Conservation (phyloP, 202 grass and related monocot species). For the Cymbopogon flexuosus region DNA sequence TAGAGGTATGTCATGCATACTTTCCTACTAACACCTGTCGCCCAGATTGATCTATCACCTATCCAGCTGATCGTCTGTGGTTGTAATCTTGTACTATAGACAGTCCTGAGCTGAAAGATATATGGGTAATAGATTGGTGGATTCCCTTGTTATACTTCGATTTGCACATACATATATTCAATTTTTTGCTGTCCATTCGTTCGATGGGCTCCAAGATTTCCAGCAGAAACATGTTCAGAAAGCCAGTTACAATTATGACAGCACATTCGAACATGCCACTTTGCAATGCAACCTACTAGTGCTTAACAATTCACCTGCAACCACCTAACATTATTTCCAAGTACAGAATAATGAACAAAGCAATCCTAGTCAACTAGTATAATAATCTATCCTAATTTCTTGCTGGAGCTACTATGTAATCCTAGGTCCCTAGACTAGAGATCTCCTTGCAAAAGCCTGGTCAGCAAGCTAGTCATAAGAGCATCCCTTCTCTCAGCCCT, state of each 20-base stretch:
- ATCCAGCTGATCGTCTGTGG: neutral
- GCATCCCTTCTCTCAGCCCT: slow-evolving; percentile 63
- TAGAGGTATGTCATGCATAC: slow-evolving; percentile 11
- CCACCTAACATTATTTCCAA: neutral
- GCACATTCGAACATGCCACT: slow-evolving; percentile 7
- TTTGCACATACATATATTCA: neutral
- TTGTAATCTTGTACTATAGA: slow-evolving; percentile 16
- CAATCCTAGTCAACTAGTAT: neutral
- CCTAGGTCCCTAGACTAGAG: slow-evolving; percentile 42
- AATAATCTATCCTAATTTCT: neutral
- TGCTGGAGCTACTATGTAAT: neutral
- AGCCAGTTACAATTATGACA: neutral
- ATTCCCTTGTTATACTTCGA: neutral
- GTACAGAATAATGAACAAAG: slow-evolving; percentile 11
- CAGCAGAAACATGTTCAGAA: neutral
- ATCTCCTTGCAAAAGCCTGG: slow-evolving; percentile 62
- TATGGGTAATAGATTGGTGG: neutral
- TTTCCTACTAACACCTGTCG: neutral
- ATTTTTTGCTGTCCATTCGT: neutral
- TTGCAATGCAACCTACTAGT: neutral
- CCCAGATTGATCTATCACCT: slow-evolving; percentile 22
- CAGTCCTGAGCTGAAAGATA: neutral
- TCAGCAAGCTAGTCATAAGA: slow-evolving; percentile 51
- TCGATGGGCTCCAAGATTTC: neutral
- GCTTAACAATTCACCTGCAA: neutral